Evolutionary conservation across 345 rosid genomes (phyloP).

Genomic region (Triadica sebifera): DNA sequence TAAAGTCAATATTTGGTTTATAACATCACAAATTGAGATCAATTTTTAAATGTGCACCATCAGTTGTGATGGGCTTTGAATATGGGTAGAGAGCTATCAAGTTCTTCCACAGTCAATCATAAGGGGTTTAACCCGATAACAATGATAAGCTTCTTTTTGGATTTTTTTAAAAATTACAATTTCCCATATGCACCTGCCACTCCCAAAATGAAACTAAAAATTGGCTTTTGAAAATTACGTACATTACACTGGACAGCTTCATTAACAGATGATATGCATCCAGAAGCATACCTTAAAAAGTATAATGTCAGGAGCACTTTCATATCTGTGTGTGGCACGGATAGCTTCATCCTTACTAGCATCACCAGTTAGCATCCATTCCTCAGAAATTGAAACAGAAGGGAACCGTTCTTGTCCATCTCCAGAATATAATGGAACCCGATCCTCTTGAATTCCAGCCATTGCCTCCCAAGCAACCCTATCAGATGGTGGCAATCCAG

Average conservation of each 20-base stretch:
- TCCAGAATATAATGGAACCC: conserved; percentile 48
- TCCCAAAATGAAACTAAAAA: not conserved
- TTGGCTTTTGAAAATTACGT: not conserved
- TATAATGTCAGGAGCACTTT: conserved; percentile 87
- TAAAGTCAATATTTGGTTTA: not conserved
- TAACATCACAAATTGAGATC: not conserved
- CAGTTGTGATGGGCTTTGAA: not conserved
- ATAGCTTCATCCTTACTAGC: conserved; percentile 69
- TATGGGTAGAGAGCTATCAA: not conserved
- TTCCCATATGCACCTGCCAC: not conserved
- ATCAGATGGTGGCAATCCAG: conserved; percentile 74
- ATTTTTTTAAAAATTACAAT: not conserved
- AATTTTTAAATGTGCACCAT: not conserved
- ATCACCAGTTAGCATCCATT: conserved; percentile 93
- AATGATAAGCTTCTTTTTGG: not conserved
- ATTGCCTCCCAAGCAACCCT: conserved; percentile 95
- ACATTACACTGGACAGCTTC: not conserved
- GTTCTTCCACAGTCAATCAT: not conserved
- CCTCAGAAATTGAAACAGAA: conserved; percentile 83
- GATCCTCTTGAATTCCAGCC: conserved; percentile 92
- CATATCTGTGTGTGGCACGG: conserved; percentile 83
- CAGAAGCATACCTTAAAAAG: conserved; percentile 73
- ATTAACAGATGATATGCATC: not conserved
- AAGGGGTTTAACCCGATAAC: not conserved
- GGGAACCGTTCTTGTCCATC: conserved; percentile 91